Conservation (phyloP, 208 protist genomes). For the Acanthamoeba comandoni region DNA sequence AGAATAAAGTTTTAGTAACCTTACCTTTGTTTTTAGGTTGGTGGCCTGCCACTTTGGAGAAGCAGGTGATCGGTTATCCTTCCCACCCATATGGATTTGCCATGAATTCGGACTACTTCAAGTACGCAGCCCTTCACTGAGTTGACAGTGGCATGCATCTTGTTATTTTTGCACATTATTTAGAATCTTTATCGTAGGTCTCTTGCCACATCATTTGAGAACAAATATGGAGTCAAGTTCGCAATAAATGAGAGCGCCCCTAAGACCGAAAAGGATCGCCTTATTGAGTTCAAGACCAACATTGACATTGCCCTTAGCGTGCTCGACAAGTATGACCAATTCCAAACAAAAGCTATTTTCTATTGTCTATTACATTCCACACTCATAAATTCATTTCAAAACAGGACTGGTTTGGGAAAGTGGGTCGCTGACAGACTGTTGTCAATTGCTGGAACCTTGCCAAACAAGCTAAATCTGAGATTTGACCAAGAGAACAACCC, state of each 20-base stretch:
- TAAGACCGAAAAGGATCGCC: slow-evolving; percentile 61
- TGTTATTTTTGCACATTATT: too few relatives aligned
- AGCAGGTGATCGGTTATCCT: slow-evolving; percentile 67
- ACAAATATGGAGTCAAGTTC: slow-evolving; percentile 67
- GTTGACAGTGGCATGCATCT: too few relatives aligned
- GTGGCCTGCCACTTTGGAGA: slow-evolving; percentile 33
- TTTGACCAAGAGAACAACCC: slow-evolving; percentile 1
- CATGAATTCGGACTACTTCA: slow-evolving; percentile 70
- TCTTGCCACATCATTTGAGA: slow-evolving; percentile 61
- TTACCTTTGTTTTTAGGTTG: slow-evolving; percentile 36
- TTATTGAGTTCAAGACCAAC: slow-evolving; percentile 75
- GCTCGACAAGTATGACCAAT: slow-evolving; percentile 14
- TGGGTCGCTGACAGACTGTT: slow-evolving; percentile 72
- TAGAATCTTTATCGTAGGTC: neutral
- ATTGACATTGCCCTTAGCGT: slow-evolving; percentile 38
- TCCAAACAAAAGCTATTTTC: neutral
- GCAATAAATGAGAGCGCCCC: slow-evolving; percentile 57
- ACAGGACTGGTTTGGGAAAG: slow-evolving; percentile 58
- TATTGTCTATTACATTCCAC: neutral
- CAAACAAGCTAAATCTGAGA: neutral
- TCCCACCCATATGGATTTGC: slow-evolving; percentile 59
- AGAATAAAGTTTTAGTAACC: too few relatives aligned
- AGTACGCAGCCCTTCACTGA: too few relatives aligned
- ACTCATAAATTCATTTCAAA: too few relatives aligned
- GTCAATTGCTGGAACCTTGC: slow-evolving; percentile 40